Evolutionary conservation across 192 early-diverging fungal species (phyloP).

Genomic region (Linnemannia elongata): DNA sequence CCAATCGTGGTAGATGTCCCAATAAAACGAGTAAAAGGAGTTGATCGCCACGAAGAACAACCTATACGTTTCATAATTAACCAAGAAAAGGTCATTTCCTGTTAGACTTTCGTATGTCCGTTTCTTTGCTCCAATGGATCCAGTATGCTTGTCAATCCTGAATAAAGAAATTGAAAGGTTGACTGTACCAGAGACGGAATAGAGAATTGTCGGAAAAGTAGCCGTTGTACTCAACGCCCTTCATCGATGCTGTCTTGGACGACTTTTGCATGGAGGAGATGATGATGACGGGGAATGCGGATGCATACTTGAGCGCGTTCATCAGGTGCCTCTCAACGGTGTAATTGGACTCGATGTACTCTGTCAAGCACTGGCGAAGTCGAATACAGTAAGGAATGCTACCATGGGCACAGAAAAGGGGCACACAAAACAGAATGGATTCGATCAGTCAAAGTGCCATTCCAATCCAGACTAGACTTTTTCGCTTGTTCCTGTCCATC

Average conservation of each 20-base stretch:
- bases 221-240: constrained; percentile 28
- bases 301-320: constrained; percentile 94
- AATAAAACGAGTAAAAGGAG: constrained; percentile 94
- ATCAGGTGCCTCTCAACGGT: constrained; percentile 78
- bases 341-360: constrained; percentile 72
- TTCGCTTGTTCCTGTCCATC: neutral
- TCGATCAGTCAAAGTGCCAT: neutral
- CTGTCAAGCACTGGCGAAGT: constrained; percentile 82
- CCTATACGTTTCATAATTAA: constrained; percentile 51
- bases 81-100: neutral
- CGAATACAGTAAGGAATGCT: constrained; percentile 86
- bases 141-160: neutral
- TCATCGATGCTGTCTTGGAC: constrained; percentile 38
- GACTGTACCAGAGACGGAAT: constrained; percentile 49
- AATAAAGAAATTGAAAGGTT: constrained; percentile 34
- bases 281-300: constrained; percentile 83
- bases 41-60: constrained; percentile 80
- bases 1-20: constrained; percentile 97
- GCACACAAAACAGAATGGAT: neutral
- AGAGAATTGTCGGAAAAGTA: constrained; percentile 50
- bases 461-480: neutral
- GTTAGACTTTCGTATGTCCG: neutral
- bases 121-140: neutral
- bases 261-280: constrained; percentile 66
- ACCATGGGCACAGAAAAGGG: constrained; percentile 7